Conservation (phyloP, 352 stramenopile species). For the Pythium phragmitis region DNA sequence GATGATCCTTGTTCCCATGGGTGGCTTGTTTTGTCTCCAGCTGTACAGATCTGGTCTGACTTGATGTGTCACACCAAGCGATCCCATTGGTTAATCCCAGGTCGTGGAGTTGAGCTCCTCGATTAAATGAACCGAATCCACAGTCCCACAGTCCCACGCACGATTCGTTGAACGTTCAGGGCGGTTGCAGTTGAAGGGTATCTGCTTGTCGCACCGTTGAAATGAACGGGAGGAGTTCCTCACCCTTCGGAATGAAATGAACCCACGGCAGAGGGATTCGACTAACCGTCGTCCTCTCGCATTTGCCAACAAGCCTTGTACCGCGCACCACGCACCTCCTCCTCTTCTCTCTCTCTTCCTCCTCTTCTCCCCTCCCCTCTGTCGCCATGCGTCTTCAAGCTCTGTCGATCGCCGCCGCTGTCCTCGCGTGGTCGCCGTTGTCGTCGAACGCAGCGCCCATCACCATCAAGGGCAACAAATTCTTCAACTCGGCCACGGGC, state of each 20-base stretch:
- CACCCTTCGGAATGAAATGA: background rate
- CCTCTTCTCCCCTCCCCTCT: background rate
- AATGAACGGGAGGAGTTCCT: too few species aligned
- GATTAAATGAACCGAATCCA: slow-evolving; percentile 4
- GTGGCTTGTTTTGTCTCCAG: too few species aligned
- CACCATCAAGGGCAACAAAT: slow-evolving; percentile 52
- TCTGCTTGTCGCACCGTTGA: slow-evolving; percentile 4
- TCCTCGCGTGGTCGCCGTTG: background rate
- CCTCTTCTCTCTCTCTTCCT: slow-evolving; percentile 1
- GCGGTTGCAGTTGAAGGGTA: background rate
- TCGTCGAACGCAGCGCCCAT: slow-evolving; percentile 20
- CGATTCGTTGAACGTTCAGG: slow-evolving; percentile 6
- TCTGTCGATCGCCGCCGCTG: background rate
- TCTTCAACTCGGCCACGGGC: slow-evolving; percentile 52
- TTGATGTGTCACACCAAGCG: background rate
- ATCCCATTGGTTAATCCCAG: slow-evolving; percentile 14
- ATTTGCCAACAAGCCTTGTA: slow-evolving; percentile 8
- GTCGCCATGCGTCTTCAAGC: slow-evolving; percentile 4
- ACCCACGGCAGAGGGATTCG: background rate
- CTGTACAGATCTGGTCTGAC: background rate
- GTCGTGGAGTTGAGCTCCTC: slow-evolving; percentile 10
- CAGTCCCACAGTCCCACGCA: slow-evolving; percentile 6
- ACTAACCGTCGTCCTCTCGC: background rate
- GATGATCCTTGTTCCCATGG: too few species aligned
- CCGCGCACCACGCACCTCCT: background rate